phyloP scores from a whole-genome alignment of 768 basidiomycete species.

The Tremella mesenterica region DNA sequence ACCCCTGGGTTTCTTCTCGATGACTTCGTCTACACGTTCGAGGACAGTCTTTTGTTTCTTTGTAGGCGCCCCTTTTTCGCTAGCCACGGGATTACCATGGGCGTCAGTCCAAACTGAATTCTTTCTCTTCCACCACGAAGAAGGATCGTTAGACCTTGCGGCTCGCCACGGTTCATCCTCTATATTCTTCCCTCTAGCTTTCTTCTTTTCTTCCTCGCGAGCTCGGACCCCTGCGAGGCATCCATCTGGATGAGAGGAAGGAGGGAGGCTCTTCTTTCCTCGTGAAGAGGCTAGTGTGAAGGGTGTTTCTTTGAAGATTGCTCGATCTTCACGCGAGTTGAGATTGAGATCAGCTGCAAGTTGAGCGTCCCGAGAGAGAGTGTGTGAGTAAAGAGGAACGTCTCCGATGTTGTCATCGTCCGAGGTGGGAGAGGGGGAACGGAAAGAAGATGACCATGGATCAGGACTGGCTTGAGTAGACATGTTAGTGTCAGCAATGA shows the following conservation, averaged over 20 bases:
- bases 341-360: constrained; percentile 1
- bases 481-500: too few relatives aligned
- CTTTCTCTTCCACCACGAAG: neutral
- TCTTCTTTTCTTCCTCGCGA: neutral
- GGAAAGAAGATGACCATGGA: too few relatives aligned
- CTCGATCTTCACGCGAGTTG: neutral
- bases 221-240: neutral
- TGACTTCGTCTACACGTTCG: neutral
- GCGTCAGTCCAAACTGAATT: neutral
- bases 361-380: neutral
- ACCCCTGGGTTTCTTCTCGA: constrained; percentile 6
- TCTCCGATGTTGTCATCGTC: neutral
- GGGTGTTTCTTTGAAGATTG: neutral
- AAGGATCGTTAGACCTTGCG: too few relatives aligned
- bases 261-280: neutral
- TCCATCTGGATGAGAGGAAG: neutral
- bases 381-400: neutral
- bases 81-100: neutral
- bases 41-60: neutral
- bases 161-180: neutral
- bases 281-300: neutral
- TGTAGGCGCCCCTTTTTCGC: neutral
- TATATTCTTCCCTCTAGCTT: neutral
- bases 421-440: too few relatives aligned
- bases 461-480: too few relatives aligned